Evolutionary conservation across 306 rosid genomes (phyloP), one percentile per base, ranked within the genome.

Genomic region (Styphnolobium japonicum): DNA sequence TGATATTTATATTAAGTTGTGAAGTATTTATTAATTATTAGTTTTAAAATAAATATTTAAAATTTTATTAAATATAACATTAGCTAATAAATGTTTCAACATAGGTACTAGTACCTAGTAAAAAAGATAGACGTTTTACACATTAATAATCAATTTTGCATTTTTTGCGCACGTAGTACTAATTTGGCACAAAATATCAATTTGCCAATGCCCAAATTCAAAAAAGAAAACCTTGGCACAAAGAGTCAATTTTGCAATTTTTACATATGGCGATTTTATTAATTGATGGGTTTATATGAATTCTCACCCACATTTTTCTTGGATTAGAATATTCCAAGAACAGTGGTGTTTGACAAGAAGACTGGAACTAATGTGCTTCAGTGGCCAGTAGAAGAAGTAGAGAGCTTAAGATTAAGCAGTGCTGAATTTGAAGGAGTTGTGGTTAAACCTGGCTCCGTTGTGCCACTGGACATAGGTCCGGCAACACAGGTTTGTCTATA

Each of bases 331-430:
- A 77, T 94, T 83, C 98, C 98, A 19, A 91, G 98, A 72, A 78
- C 80, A 3, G 97, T 94, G 23, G n/a, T 90, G 79, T 88, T 83
- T 31, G 98, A 94, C 80, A 77, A 75, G 22, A 83, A 88, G 82
- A 94, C 94, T 0, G 89, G 90, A 48, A 62, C 87, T 51, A 86
- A 89, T 81, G 16, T 94, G 71, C 62, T 90, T 70, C 92, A 87
- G 55, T 92, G 98, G 98, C 98, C 98, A 2, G 92, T 94, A 34
- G 90, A 94, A 62, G 98, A 94, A 82, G 64, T 94, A 16, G 97
- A 94, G 84, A 87, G 78, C 66, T 82, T 94, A 85, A 88, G 98
- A 76, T 25, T 92, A 11, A 78, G 74, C 53, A 82, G 83, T 21
- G 67, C 18, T 2, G 86, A 85, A 14, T 90, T 92, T 82, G 86